Conservation (phyloP, 192 early-diverging fungal species). For the Phlyctochytrium planicorne region DNA sequence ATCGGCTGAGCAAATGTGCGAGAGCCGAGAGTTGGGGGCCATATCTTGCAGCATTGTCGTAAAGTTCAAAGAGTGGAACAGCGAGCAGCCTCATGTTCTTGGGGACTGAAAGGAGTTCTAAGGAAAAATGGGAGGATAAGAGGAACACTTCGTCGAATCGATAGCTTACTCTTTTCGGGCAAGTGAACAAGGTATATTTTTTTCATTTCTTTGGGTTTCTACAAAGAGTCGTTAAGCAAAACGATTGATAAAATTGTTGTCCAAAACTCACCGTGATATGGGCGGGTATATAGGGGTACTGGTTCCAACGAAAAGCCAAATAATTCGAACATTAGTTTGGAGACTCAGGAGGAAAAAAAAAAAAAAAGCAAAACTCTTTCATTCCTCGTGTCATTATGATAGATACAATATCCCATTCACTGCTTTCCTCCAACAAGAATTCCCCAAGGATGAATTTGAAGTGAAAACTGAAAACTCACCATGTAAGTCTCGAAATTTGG, state of each 20-base stretch:
- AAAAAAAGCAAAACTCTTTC: neutral
- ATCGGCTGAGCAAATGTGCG: slow-evolving; percentile 60
- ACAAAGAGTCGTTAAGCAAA: slow-evolving; percentile 9
- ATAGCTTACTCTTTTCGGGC: slow-evolving; percentile 61
- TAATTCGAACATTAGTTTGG: no score
- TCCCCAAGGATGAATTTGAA: neutral
- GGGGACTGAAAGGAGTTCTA: slow-evolving; percentile 69
- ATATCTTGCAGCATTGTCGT: slow-evolving; percentile 75
- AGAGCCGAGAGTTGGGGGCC: slow-evolving; percentile 68
- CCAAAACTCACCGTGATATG: slow-evolving; percentile 59
- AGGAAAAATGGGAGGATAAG: neutral
- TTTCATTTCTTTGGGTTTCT: slow-evolving; percentile 75
- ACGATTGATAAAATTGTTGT: slow-evolving; percentile 9
- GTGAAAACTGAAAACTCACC: slow-evolving; percentile 34
- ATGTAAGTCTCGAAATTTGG: slow-evolving; percentile 75
- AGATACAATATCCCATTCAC: neutral
- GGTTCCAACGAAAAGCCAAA: neutral
- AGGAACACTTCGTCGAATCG: neutral
- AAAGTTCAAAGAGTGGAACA: slow-evolving; percentile 76
- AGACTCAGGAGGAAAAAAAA: neutral
- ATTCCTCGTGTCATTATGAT: neutral
- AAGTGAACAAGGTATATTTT: slow-evolving; percentile 73
- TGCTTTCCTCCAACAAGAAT: neutral
- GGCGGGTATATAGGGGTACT: slow-evolving; percentile 79
- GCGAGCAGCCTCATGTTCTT: slow-evolving; percentile 78